Base-by-base conservation (phyloP, 2,329 filamentous ascomycete genomes). In the Diaporthe caulivora region DNA sequence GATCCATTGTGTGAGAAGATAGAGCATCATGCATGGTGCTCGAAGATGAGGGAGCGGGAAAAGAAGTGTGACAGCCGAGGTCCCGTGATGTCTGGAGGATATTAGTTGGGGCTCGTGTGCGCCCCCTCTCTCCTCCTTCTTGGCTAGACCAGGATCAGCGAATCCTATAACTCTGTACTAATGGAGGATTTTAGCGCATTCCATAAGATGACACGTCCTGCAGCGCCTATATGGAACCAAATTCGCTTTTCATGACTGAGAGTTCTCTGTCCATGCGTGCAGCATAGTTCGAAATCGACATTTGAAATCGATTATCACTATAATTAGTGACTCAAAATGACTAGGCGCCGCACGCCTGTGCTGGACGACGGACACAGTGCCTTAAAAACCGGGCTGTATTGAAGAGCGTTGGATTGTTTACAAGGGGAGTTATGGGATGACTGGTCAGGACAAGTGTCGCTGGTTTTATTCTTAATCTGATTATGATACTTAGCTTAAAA, bases 131-230 rank as follows among this genome's bases (percentile, higher is more conserved):
- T 51, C 62, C 47, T 65, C 62, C 44, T 51, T 26, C 44, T 65
- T 65, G 44, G 44, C 62, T 65, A 65, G 62, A 65, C 62, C 24
- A 65, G 62, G 62, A 51, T 51, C 31, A 15, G 15, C 29, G n/a
- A 37, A 65, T 21, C 57, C 37, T 21, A 9, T 18, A n/a, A 1
- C 44, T 65, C 24, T 31, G 6, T 24, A 37, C 26, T 51, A 24
- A 21, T 18, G 44, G 51, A 65, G 44, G 44, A 65, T 65, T 51
- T 31, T 51, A 65, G 62, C 44, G 62, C n/a, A 47, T 65, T 26
- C 26, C 6, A 10, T 15, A 21, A 18, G 8, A 29, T 65, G 18
- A 10, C 29, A n/a, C 24, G 26, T 26, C 47, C 31, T 64, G 26
- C 29, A 65, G n/a, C 15, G 21, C 26, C 42, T 65, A 6, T 3